Base-by-base conservation (phyloP, 2,329 filamentous ascomycete genomes). In the Hymenoscyphus scutula region DNA sequence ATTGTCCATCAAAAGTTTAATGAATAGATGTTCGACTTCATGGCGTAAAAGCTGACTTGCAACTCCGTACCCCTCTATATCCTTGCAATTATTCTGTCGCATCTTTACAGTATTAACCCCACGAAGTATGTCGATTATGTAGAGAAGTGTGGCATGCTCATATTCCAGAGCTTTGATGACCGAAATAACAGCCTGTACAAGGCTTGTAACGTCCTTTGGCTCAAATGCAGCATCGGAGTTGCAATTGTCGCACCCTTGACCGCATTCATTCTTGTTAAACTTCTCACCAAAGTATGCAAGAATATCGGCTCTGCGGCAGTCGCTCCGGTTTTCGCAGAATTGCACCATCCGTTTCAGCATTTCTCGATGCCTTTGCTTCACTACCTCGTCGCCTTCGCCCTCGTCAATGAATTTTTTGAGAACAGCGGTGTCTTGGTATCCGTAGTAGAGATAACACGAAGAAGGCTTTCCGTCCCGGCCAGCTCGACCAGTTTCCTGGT, bases 401-500 rank as follows among this genome's bases (percentile, higher is more conserved):
- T 91, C 84, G 32, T 89, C 81, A 66, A 99, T 97, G 85, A 98
- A 89, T 65, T 86, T 87, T 70, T 87, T 88, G 29, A 97, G 80
- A 59, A 85, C 83, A 56, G 81, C 84, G 58, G 89, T 87, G 74
- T 99, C 95, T 64, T 80, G 83, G 72, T 91, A 96, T 53, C 86
- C 86, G 71, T 95, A 99, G 76, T 89, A 98, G 15, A 99, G 83
- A 74, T 93, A 95, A 77, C 95, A 99, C 62, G 90, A 88, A 6
- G 95, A 97, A 23, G 83, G 84, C 68, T 91, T 87, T 8, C 94
- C 94, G 74, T 99, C 95, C 74, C 95, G 86, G 6, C 95, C 95
- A 63, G 96, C 95, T 70, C 95, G 89, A 1, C 95, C 95, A 53
- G 95, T 99, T 76, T 99, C 95, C 74, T 99, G 95, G 73, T 99